Percentiles rank a stretch among this genome's conserved stretches.
Evolutionary conservation across 805 yeast species (phyloP).

Genomic region (Teunomyces tritomae): DNA sequence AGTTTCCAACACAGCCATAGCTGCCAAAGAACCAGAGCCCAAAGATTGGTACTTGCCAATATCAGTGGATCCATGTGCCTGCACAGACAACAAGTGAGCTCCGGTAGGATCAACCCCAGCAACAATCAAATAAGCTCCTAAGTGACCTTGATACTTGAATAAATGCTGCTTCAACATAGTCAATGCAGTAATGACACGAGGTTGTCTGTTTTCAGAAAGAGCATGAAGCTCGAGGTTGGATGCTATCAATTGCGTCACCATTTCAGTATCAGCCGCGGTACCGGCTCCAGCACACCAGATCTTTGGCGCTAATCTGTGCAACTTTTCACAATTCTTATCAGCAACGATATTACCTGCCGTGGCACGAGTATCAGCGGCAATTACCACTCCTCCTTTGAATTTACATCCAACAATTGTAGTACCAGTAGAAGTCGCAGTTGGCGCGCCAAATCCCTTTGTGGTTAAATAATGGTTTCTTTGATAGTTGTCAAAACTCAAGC

Average conservation of each 20-base stretch:
- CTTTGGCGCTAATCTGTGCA: conserved; percentile 83
- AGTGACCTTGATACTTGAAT: conserved; percentile 94
- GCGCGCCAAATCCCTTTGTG: conserved; percentile 69
- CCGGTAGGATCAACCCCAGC: conserved; percentile 98
- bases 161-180: conserved; percentile 93
- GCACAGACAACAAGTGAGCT: conserved; percentile 85
- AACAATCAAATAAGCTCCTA: conserved; percentile 97
- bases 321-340: conserved; percentile 95
- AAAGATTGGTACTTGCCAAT: conserved; percentile 89
- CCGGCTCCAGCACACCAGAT: conserved; percentile 99
- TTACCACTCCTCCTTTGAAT: conserved; percentile 90
- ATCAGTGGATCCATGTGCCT: conserved; percentile 98
- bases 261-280: conserved; percentile 99
- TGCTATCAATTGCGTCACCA: conserved; percentile 90
- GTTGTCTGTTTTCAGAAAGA: conserved; percentile 77
- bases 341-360: conserved; percentile 96
- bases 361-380: conserved; percentile 98
- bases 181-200: conserved; percentile 90
- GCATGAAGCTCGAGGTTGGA: conserved; percentile 91
- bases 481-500: conserved; percentile 88
- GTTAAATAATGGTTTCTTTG: conserved; percentile 82
- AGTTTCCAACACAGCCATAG: conserved; percentile 95
- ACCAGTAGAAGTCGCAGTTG: conserved; percentile 95
- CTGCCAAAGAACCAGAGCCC: conserved; percentile 97
- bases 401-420: conserved; percentile 98